phyloP scores from a whole-genome alignment of 192 early-diverging fungal species.

The Chytriomyces sp. region DNA sequence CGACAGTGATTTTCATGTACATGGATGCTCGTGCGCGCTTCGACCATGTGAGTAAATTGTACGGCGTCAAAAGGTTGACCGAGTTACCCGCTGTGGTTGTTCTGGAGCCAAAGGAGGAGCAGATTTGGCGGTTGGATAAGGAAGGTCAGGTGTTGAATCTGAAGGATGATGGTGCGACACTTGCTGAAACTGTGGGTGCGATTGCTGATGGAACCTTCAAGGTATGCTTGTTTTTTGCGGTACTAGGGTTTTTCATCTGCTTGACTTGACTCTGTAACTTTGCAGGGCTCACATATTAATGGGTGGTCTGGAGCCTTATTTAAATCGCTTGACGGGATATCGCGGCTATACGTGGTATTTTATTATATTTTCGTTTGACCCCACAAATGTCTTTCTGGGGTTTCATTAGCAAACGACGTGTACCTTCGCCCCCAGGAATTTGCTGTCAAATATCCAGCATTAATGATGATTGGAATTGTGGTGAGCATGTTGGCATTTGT shows the following conservation, averaged over 20 bases:
- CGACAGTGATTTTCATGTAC: conserved; percentile 26
- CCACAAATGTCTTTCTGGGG: too few species aligned
- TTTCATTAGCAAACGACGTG: not conserved
- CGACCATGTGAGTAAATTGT: conserved; percentile 27
- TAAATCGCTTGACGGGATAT: conserved; percentile 1
- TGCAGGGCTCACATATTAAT: conserved; percentile 22
- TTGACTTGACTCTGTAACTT: not conserved
- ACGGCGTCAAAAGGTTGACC: conserved; percentile 22
- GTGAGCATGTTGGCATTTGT: not conserved
- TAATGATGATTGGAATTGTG: not conserved
- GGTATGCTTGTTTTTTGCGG: not conserved
- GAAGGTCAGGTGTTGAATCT: not conserved
- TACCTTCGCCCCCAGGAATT: not conserved
- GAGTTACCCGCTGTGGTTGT: conserved; percentile 24
- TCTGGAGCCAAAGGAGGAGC: conserved; percentile 28
- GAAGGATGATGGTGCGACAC: not conserved
- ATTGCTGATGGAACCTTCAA: conserved; percentile 18
- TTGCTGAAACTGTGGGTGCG: conserved; percentile 12
- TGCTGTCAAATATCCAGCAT: not conserved
- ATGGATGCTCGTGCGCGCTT: conserved; percentile 13
- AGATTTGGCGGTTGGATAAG: conserved; percentile 8
- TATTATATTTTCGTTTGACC: not conserved
- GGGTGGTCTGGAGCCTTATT: conserved; percentile 16
- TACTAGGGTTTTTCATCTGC: not conserved
- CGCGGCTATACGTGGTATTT: conserved; percentile 5